A percentile compares a stretch with the other conserved stretches of the same genome.
phyloP scores from a whole-genome alignment of 2,329 filamentous ascomycete species.

The Fusarium continuum region DNA sequence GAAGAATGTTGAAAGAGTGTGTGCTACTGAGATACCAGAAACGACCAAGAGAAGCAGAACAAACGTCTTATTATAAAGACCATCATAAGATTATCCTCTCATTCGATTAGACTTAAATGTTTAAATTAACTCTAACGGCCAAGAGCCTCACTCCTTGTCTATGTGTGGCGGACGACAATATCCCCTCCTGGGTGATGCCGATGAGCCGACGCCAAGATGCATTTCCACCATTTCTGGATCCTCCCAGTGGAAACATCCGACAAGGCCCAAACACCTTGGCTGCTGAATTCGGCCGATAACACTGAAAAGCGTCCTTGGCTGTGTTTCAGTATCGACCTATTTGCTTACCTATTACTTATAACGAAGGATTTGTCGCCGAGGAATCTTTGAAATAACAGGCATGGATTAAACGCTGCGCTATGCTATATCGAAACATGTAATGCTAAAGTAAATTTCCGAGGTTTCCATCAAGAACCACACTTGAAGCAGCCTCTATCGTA shows the following conservation, averaged over 20 bases:
- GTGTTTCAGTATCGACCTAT: conserved; percentile 12
- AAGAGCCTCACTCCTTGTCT: neutral
- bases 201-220: conserved; percentile 3
- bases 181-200: conserved; percentile 33
- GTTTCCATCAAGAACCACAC: conserved; percentile 7
- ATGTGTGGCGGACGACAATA: conserved; percentile 36
- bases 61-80: conserved; percentile 11
- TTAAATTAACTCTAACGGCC: conserved; percentile 24
- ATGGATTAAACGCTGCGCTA: neutral
- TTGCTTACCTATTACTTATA: neutral
- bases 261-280: conserved; percentile 15
- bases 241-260: conserved; percentile 14
- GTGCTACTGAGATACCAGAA: neutral
- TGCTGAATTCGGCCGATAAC: neutral
- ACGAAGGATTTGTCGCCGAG: neutral
- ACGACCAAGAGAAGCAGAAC: neutral
- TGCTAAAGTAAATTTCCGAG: neutral
- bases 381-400: neutral
- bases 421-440: neutral
- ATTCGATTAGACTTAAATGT: neutral
- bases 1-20: conserved; percentile 9
- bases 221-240: conserved; percentile 1
- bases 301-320: conserved; percentile 10
- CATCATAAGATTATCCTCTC: neutral
- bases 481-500: conserved; percentile 32